Percentiles rank a stretch among this genome's conserved stretches.
Evolutionary conservation across 345 rosid genomes (phyloP).

Genomic region (Populus nigra): DNA sequence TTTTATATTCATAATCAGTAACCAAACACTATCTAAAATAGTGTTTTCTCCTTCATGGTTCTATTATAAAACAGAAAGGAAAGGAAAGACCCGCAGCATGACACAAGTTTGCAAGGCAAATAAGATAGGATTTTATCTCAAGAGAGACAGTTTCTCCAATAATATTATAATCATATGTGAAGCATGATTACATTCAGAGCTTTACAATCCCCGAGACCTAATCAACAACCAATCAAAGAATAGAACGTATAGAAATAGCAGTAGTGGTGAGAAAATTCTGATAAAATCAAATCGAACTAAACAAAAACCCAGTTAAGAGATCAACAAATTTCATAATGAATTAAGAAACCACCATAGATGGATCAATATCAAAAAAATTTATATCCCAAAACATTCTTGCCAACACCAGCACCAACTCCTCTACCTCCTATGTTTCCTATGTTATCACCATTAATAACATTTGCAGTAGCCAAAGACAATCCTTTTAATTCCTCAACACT

Average conservation of each 20-base stretch:
- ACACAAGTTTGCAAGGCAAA: neutral
- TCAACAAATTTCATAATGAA: constrained; percentile 1
- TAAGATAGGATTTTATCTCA: neutral
- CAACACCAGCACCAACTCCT: constrained; percentile 13
- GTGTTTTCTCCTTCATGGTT: neutral
- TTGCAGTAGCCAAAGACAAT: constrained; percentile 48
- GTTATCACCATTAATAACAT: constrained; percentile 47
- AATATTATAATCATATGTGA: constrained; percentile 1
- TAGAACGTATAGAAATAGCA: neutral
- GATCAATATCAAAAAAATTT: constrained; percentile 30
- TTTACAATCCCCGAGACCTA: constrained; percentile 7
- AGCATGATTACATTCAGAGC: constrained; percentile 22
- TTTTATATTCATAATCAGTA: no score
- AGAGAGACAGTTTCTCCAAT: constrained; percentile 2
- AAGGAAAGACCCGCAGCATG: neutral
- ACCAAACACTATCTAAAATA: no score
- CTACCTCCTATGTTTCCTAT: constrained; percentile 36
- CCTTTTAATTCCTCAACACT: constrained; percentile 60
- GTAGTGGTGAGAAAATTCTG: neutral
- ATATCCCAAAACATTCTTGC: constrained; percentile 44
- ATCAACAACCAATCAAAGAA: constrained; percentile 3
- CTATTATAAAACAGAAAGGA: neutral
- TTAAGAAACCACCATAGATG: neutral
- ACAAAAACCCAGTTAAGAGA: neutral
- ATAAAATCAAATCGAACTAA: neutral